These are phyloP conservation scores for Paramecium primaurelia DNA, from an alignment of 73 alveolate species.

Conservation along the genomic window DNA sequence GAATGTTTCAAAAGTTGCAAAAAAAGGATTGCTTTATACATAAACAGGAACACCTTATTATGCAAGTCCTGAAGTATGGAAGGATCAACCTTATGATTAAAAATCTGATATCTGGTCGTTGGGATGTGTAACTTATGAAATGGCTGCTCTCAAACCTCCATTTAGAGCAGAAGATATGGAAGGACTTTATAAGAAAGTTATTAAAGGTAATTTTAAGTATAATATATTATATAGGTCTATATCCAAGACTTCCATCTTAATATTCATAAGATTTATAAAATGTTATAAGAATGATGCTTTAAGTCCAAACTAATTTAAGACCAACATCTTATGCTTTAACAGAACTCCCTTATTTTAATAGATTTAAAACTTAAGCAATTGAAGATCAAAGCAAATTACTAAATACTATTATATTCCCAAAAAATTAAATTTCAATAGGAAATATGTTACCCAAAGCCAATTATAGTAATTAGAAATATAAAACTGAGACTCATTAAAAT, in stretches of 20 bases:
- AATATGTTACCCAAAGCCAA: conserved; percentile 23
- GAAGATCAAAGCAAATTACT: conserved; percentile 18
- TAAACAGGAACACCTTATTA: conserved; percentile 97
- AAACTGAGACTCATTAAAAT: not conserved
- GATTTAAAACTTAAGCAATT: not conserved
- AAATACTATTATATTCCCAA: conserved; percentile 16
- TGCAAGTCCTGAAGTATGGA: conserved; percentile 84
- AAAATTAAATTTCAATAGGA: not conserved
- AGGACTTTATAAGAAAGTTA: conserved; percentile 65
- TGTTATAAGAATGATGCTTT: conserved; percentile 27
- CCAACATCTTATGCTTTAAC: conserved; percentile 4
- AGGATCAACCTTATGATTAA: conserved; percentile 66
- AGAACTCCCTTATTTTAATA: conserved; percentile 25
- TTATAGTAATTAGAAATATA: not conserved
- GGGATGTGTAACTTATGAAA: conserved; percentile 76
- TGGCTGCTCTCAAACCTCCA: conserved; percentile 73
- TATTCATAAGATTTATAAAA: conserved; percentile 16
- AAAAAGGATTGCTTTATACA: conserved; percentile 84
- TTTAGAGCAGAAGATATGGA: conserved; percentile 75
- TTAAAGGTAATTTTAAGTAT: conserved; percentile 3
- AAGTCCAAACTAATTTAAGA: conserved; percentile 9
- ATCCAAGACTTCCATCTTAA: conserved; percentile 43
- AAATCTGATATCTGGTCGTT: conserved; percentile 76
- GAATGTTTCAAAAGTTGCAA: conserved; percentile 83
- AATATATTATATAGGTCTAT: conserved; percentile 28